Percentiles rank a stretch among this genome's conserved stretches.
These are phyloP conservation scores for Sanghuangporus sanghuang DNA, from an alignment of 1,284 basidiomycete species.

Conservation along the genomic window DNA sequence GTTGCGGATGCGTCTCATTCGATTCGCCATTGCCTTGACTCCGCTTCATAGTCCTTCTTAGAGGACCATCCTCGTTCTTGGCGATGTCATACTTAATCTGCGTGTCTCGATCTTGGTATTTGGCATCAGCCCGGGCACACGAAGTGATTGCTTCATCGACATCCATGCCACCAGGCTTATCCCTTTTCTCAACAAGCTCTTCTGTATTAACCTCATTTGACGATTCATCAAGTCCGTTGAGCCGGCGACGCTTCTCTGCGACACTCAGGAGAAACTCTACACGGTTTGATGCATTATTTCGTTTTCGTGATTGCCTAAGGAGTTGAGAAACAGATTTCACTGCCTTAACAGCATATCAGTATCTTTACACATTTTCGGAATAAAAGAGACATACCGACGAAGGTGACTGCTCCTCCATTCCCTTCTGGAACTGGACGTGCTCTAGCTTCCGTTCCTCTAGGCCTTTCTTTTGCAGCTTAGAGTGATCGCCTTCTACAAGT, in stretches of 20 bases:
- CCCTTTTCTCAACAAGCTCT: neutral
- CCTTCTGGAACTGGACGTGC: slow-evolving; percentile 45
- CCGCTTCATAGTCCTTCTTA: slow-evolving; percentile 48
- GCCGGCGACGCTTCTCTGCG: slow-evolving; percentile 44
- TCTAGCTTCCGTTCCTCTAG: slow-evolving; percentile 64
- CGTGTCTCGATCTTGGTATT: slow-evolving; percentile 58
- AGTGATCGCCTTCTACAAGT: slow-evolving; percentile 23
- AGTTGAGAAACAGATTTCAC: slow-evolving; percentile 66
- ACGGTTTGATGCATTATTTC: slow-evolving; percentile 70
- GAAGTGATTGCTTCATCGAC: slow-evolving; percentile 31
- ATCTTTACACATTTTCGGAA: neutral
- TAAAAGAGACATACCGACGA: slow-evolving; percentile 39
- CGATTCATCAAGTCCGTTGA: slow-evolving; percentile 22
- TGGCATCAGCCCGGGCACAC: slow-evolving; percentile 70
- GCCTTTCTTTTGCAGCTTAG: slow-evolving; percentile 25
- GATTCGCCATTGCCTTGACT: neutral
- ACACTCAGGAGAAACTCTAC: slow-evolving; percentile 61
- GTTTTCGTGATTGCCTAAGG: slow-evolving; percentile 59
- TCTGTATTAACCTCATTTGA: neutral
- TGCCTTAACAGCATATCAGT: slow-evolving; percentile 36
- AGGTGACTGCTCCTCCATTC: slow-evolving; percentile 42
- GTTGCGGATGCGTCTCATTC: slow-evolving; percentile 21
- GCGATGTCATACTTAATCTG: slow-evolving; percentile 83
- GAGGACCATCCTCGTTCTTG: slow-evolving; percentile 71
- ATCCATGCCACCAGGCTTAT: neutral